Percentiles rank a stretch among this genome's conserved stretches.
Evolutionary conservation across 768 basidiomycete species (phyloP).

Genomic region (Fistulinella prunicolor): DNA sequence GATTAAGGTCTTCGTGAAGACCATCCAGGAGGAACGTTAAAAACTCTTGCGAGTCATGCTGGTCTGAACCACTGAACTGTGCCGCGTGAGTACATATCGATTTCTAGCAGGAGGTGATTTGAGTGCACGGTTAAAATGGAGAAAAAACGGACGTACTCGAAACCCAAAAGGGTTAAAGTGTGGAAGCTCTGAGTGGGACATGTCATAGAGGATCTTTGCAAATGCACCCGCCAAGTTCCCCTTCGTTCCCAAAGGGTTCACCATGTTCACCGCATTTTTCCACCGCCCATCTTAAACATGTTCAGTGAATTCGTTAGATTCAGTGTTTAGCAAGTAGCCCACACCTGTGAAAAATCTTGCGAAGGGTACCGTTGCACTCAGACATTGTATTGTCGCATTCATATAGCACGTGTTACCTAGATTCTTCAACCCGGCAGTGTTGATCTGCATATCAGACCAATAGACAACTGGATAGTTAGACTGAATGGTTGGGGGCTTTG

Average conservation of each 20-base stretch:
- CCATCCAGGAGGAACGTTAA: slow-evolving; percentile 91
- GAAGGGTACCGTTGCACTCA: slow-evolving; percentile 93
- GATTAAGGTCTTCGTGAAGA: slow-evolving; percentile 85
- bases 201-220: slow-evolving; percentile 74
- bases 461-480: slow-evolving; percentile 81
- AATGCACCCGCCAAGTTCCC: slow-evolving; percentile 81
- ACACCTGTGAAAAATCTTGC: slow-evolving; percentile 87
- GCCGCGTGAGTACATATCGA: slow-evolving; percentile 56
- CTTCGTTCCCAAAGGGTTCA: slow-evolving; percentile 85
- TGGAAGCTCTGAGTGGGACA: slow-evolving; percentile 85
- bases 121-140: neutral
- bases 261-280: slow-evolving; percentile 78
- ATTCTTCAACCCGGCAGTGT: slow-evolving; percentile 88
- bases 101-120: slow-evolving; percentile 41
- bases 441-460: slow-evolving; percentile 80
- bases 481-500: slow-evolving; percentile 62
- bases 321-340: neutral
- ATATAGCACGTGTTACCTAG: slow-evolving; percentile 98
- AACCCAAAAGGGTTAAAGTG: slow-evolving; percentile 82
- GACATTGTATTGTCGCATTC: slow-evolving; percentile 96
- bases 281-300: slow-evolving; percentile 63
- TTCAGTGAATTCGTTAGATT: slow-evolving; percentile 2
- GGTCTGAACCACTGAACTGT: slow-evolving; percentile 82
- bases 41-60: slow-evolving; percentile 98
- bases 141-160: slow-evolving; percentile 57